A percentile compares a stretch with the other conserved stretches of the same genome.
These are phyloP conservation scores for Anaeromyces robustus DNA, from an alignment of 192 early-diverging fungal species.

Conservation along the genomic window DNA sequence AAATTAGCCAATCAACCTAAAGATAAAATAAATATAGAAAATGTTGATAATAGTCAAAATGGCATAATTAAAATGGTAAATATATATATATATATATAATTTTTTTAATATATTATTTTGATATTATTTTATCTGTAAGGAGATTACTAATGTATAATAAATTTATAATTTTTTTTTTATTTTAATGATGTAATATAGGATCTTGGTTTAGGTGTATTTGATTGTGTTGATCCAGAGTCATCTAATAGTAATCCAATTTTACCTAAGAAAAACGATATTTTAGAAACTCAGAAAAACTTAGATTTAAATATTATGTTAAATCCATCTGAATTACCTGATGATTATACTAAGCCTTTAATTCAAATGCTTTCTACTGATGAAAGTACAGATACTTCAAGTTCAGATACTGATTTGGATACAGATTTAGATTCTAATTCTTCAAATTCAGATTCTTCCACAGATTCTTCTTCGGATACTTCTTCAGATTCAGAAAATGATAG, in stretches of 20 bases:
- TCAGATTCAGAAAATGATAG: too few species aligned
- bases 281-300: neutral
- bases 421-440: neutral
- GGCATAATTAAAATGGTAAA: neutral
- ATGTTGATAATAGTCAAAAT: neutral
- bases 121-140: too few species aligned
- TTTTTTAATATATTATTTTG: too few species aligned
- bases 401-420: neutral
- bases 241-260: neutral
- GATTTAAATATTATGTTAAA: neutral
- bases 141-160: too few species aligned
- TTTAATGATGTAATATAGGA: neutral
- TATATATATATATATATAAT: neutral
- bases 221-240: neutral
- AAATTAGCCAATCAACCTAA: neutral
- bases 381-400: neutral
- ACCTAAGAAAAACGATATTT: neutral
- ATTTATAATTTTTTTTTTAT: too few species aligned
- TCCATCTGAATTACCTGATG: neutral
- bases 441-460: too few species aligned
- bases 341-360: neutral
- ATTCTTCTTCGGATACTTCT: too few species aligned
- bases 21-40: neutral
- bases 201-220: neutral
- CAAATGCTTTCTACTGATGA: neutral